Conservation (phyloP, 768 basidiomycete species). For the Suillus brevipes region DNA sequence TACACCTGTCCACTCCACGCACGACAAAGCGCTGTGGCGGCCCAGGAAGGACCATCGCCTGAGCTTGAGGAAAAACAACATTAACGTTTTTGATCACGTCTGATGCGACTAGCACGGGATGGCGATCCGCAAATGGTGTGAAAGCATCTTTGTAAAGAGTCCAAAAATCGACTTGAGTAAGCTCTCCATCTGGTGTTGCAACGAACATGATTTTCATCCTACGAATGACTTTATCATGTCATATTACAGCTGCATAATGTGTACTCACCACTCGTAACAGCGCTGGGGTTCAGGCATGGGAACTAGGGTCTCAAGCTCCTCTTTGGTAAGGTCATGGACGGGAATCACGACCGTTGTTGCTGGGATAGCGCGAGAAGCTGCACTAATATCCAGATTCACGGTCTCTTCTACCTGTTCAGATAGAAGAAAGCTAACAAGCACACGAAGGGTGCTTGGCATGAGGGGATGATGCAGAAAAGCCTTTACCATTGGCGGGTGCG, state of each 20-base stretch:
- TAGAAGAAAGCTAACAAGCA: constrained; percentile 67
- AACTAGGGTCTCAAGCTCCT: constrained; percentile 64
- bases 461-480: constrained; percentile 71
- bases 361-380: constrained; percentile 57
- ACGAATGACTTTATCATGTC: constrained; percentile 2
- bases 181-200: constrained; percentile 69
- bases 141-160: constrained; percentile 88
- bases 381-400: constrained; percentile 62
- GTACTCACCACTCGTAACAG: constrained; percentile 76
- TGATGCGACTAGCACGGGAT: constrained; percentile 74
- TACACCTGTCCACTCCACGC: constrained; percentile 75
- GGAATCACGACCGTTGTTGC: constrained; percentile 47
- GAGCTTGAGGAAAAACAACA: constrained; percentile 79
- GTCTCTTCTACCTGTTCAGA: constrained; percentile 73
- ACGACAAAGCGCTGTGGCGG: constrained; percentile 82
- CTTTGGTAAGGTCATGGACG: constrained; percentile 67
- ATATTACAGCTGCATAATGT: background rate
- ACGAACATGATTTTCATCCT: constrained; percentile 95
- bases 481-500: constrained; percentile 72
- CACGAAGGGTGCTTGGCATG: constrained; percentile 67
- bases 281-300: constrained; percentile 70
- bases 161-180: constrained; percentile 97
- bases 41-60: constrained; percentile 81
- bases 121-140: constrained; percentile 52
- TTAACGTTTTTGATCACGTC: constrained; percentile 96